Evolutionary conservation across 352 stramenopile genomes (phyloP).

Genomic region (Pythium monospermum): DNA sequence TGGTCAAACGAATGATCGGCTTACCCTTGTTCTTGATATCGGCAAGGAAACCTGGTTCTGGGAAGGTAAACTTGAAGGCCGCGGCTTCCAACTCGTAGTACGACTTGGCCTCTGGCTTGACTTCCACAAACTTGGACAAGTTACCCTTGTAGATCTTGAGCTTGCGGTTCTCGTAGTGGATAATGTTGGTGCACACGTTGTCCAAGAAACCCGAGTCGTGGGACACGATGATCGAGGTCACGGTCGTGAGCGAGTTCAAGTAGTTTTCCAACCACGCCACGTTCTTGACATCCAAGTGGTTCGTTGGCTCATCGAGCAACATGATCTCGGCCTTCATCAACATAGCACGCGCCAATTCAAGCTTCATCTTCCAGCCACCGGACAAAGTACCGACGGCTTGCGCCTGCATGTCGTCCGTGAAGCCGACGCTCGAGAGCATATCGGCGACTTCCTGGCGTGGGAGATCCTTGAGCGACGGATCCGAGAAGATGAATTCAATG

Average conservation of each 20-base stretch:
- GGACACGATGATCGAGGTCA: conserved; percentile 96
- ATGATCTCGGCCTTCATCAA: conserved; percentile 95
- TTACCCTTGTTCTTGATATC: conserved; percentile 90
- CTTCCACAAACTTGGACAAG: conserved; percentile 87
- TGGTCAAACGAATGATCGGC: conserved; percentile 89
- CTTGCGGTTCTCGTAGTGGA: conserved; percentile 96
- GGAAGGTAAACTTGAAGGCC: conserved; percentile 84
- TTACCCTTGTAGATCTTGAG: conserved; percentile 90
- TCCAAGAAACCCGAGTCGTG: conserved; percentile 97
- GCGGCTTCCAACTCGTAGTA: conserved; percentile 90
- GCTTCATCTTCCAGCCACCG: conserved; percentile 97
- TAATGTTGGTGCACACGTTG: conserved; percentile 95
- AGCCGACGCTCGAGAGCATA: conserved; percentile 88
- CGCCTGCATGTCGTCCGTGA: conserved; percentile 91
- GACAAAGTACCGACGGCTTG: conserved; percentile 92
- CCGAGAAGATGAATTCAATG: conserved; percentile 57
- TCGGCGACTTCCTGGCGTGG: conserved; percentile 69
- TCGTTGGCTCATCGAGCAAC: conserved; percentile 93
- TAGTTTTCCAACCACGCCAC: conserved; percentile 97
- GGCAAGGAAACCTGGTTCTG: conserved; percentile 86
- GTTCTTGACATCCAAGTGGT: conserved; percentile 96
- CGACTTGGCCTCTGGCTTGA: conserved; percentile 89
- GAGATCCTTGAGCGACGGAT: conserved; percentile 73
- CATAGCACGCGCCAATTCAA: conserved; percentile 93
- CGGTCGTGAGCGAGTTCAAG: conserved; percentile 91